Evolutionary conservation across 306 rosid species (phyloP), one percentile per base, ranked within the genome.

Genomic region (Prunus mira): DNA sequence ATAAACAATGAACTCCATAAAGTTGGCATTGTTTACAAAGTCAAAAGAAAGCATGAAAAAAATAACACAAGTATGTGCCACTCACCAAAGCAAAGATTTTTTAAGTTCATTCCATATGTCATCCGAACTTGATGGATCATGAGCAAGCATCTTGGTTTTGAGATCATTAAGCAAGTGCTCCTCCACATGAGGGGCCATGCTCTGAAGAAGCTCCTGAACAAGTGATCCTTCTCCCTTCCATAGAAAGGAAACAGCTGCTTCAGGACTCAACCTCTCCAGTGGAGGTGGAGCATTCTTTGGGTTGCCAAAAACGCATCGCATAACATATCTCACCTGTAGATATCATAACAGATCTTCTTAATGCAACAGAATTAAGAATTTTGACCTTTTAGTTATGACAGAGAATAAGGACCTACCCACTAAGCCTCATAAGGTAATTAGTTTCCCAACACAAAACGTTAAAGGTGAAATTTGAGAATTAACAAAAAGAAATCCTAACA

Each of bases 191-290:
- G 96, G 90, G 75, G 88, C 82, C 70, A 91, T 82, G 83, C 91
- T 83, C 76, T 90, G 91, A 80, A 95, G 97, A 83, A 95, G 91
- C 78, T 92, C 96, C 72, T 92, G 96, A 51, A 95, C 96, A 83
- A 92, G 83, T 47, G 99, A 95, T 67, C 92, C 97, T 76, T 95
- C 97, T 72, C 97, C 99, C 77, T 90, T 90, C 99, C 99, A 96
- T 80, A 92, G 84, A 78, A 86, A 84, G 69, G 88, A 80, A 82
- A 93, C 90, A 65, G 84, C 78, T 34, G 72, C 97, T 86, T 89
- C 96, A 61, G 93, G 88, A 87, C 90, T 82, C 84, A 96, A 91
- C 94, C 87, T 88, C 90, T 91, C 90, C 63, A 96, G 86, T 30
- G 99, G 99, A 76, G 99, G 99, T 32, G 97, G 98, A 22, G 99